Percentiles rank a stretch among this genome's conserved stretches.
Evolutionary conservation across 768 basidiomycete species (phyloP).

Genomic region (Dictyophora rubrovolvata): DNA sequence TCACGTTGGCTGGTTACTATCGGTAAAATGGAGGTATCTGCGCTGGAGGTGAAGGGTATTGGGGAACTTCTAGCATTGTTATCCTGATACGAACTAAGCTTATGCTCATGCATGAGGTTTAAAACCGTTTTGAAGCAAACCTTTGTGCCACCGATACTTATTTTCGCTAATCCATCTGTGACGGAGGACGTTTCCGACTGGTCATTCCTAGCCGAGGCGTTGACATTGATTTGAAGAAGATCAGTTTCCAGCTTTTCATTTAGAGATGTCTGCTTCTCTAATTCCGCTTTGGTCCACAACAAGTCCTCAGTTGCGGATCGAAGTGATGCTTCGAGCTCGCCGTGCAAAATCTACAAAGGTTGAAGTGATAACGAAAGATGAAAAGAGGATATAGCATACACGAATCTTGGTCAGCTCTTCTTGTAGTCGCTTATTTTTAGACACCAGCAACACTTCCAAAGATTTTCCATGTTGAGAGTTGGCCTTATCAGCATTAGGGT

Average conservation of each 20-base stretch:
- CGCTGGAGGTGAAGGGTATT: constrained; percentile 60
- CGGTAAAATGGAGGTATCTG: constrained; percentile 92
- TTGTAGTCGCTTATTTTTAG: constrained; percentile 85
- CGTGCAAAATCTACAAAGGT: constrained; percentile 57
- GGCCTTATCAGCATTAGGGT: constrained; percentile 82
- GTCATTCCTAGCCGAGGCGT: constrained; percentile 20
- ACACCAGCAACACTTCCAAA: constrained; percentile 81
- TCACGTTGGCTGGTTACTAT: constrained; percentile 97
- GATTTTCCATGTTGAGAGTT: constrained; percentile 70
- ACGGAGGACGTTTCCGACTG: constrained; percentile 19
- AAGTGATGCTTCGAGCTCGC: constrained; percentile 68
- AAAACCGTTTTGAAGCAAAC: constrained; percentile 2
- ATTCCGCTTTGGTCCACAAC: constrained; percentile 45
- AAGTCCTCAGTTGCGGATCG: constrained; percentile 48
- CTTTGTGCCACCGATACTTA: constrained; percentile 58
- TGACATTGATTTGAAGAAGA: constrained; percentile 61
- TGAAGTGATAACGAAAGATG: not conserved
- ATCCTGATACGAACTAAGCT: constrained; percentile 7
- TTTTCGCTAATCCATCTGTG: constrained; percentile 48
- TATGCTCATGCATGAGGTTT: not conserved
- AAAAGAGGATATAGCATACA: constrained; percentile 31
- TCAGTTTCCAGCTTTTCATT: constrained; percentile 93
- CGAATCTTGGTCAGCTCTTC: constrained; percentile 90
- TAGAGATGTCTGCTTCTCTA: constrained; percentile 66
- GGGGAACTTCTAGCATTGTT: constrained; percentile 34